Base-by-base conservation (phyloP, 305 asterid genomes). In the Fraxinus baroniana region DNA sequence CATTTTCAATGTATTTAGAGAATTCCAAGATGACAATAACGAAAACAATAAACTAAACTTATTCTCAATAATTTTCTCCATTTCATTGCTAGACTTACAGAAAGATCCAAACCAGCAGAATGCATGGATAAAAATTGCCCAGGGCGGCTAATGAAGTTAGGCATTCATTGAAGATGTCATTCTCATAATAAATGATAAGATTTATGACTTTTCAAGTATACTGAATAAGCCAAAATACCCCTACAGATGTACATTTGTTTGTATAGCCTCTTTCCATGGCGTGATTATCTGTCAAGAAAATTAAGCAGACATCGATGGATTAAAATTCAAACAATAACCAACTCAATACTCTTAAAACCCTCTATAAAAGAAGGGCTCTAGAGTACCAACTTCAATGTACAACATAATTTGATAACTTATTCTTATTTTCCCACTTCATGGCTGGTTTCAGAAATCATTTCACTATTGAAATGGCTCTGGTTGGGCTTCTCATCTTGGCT, bases 401-500 rank as follows among this genome's bases (percentile, higher is more conserved):
- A 5, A n/a, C 9, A 55, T 17, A 55, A 5, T 55, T 55, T 55
- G 22, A n/a, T 55, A 55, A 2, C 64, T 64, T 64, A 64, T 20
- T 64, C 72, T 24, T 22, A 64, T 64, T 64, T 22, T 64, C 33
- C 15, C 73, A 22, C 73, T 22, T 8, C 35, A 78, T 87, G 88
- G 62, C 84, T 73, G 36, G 57, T 79, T 66, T 60, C 77, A 71
- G 78, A 35, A 52, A 76, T 75, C 80, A 52, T 35, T 66, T 75
- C 74, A 30, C 20, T 28, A 68, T 83, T 36, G 32, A 82, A 60
- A 76, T 79, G 83, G 0, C 83, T 81, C 81, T 90, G 3, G 57
- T 88, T 79, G 87, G 85, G 20, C 85, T 88, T 78, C 88, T 90
- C 44, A 26, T 88, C 2, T 74, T 89, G 68, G 82, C 87, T 62